Percentiles rank a stretch among this genome's conserved stretches.
phyloP scores from a whole-genome alignment of 2,329 filamentous ascomycete genomes.

The Fusarium solani-melongenae region DNA sequence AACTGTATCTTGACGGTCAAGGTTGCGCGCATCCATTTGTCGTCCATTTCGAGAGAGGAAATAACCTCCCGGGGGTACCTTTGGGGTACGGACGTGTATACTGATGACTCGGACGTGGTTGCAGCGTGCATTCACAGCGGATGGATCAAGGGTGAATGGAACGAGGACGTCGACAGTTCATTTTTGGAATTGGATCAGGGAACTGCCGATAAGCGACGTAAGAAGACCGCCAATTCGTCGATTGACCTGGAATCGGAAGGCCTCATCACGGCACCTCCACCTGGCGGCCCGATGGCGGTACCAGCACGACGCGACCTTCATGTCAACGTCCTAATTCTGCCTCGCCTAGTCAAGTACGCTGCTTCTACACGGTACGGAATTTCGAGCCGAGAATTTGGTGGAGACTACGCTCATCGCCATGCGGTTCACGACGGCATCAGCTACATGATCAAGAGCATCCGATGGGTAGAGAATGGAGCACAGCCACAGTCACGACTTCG shows the following conservation, averaged over 20 bases:
- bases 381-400: slow-evolving; percentile 82
- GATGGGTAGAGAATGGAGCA: slow-evolving; percentile 85
- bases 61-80: slow-evolving; percentile 84
- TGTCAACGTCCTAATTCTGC: slow-evolving; percentile 86
- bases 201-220: slow-evolving; percentile 46
- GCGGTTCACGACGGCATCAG: slow-evolving; percentile 84
- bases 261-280: slow-evolving; percentile 64
- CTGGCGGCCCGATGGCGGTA: slow-evolving; percentile 70
- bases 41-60: slow-evolving; percentile 77
- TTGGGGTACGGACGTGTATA: slow-evolving; percentile 96
- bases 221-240: slow-evolving; percentile 45
- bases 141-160: slow-evolving; percentile 91
- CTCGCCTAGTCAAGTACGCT: slow-evolving; percentile 80
- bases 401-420: slow-evolving; percentile 56
- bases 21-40: slow-evolving; percentile 82
- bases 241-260: slow-evolving; percentile 53
- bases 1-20: slow-evolving; percentile 94
- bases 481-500: slow-evolving; percentile 66
- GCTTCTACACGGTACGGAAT: slow-evolving; percentile 83
- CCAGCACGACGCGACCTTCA: slow-evolving; percentile 82
- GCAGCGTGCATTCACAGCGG: slow-evolving; percentile 94
- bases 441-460: slow-evolving; percentile 83
- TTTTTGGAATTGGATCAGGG: slow-evolving; percentile 69
- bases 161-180: slow-evolving; percentile 77
- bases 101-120: slow-evolving; percentile 93